These are phyloP conservation scores for Gastrodia elata DNA, from an alignment of 106 monocot species.

Conservation along the genomic window DNA sequence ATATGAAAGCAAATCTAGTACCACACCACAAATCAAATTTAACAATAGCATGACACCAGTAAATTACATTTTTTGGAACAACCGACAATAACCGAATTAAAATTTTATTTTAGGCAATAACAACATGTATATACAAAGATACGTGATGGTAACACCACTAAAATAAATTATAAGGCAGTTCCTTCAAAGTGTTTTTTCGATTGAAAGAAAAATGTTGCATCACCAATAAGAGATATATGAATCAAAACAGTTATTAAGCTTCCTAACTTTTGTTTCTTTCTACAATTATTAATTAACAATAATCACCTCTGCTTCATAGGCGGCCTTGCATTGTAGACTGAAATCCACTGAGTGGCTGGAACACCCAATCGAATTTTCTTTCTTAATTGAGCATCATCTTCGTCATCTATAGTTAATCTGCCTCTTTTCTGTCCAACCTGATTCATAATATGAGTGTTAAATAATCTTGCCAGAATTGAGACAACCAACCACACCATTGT, in stretches of 20 bases:
- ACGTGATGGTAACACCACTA: neutral
- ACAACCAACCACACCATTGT: neutral
- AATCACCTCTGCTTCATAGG: constrained; percentile 87
- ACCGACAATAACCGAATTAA: neutral
- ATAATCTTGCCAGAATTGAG: neutral
- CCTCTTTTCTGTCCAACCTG: constrained; percentile 84
- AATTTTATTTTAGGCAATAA: neutral
- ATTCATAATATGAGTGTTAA: constrained; percentile 19
- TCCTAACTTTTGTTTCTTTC: neutral
- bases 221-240: neutral
- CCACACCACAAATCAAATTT: neutral
- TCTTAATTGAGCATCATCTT: constrained; percentile 52
- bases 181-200: neutral
- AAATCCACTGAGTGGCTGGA: constrained; percentile 82
- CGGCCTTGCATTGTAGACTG: constrained; percentile 69
- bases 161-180: neutral
- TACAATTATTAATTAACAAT: neutral
- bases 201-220: neutral
- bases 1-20: neutral
- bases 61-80: neutral
- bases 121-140: neutral
- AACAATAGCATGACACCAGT: neutral
- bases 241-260: neutral
- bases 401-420: constrained; percentile 50
- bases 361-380: constrained; percentile 72